Conservation (phyloP, 164 flowering plant species). For the Umbellularia californica region DNA sequence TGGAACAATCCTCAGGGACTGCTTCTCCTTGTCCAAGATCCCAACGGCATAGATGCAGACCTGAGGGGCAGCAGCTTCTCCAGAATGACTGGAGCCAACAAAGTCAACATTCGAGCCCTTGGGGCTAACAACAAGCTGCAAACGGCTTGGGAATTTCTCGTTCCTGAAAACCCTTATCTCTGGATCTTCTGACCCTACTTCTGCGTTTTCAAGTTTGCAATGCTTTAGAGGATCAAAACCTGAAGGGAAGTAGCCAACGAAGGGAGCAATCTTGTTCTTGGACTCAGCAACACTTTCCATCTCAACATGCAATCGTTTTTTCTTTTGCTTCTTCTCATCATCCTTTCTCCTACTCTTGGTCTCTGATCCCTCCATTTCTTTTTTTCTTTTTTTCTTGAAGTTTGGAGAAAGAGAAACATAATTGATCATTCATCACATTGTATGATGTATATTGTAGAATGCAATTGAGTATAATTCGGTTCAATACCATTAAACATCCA, state of each 20-base stretch:
- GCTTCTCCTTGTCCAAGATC: conserved; percentile 59
- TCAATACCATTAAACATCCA: too few relatives aligned
- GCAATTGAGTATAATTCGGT: too few relatives aligned
- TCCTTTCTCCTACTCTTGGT: neutral
- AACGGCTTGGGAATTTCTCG: neutral
- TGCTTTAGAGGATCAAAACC: conserved; percentile 10
- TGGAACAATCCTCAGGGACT: conserved; percentile 60
- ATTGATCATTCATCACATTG: too few relatives aligned
- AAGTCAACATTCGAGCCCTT: conserved; percentile 40
- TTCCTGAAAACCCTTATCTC: conserved; percentile 11
- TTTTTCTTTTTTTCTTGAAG: too few relatives aligned
- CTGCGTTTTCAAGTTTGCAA: neutral
- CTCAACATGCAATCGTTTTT: neutral
- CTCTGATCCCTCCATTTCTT: too few relatives aligned
- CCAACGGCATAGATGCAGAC: conserved; percentile 64
- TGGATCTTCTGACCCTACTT: neutral
- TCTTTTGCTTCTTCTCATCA: conserved; percentile 3
- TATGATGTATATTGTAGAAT: too few relatives aligned
- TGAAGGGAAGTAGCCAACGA: conserved; percentile 18
- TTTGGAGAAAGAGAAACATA: too few relatives aligned
- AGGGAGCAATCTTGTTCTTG: conserved; percentile 9
- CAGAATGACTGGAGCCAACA: conserved; percentile 64
- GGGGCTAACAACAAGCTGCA: conserved; percentile 64
- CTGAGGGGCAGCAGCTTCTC: conserved; percentile 58
- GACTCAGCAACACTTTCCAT: conserved; percentile 7